Evolutionary conservation across 1,284 basidiomycete genomes (phyloP), one percentile per base, ranked within the genome.

Genomic region (Blastosporella zonata): DNA sequence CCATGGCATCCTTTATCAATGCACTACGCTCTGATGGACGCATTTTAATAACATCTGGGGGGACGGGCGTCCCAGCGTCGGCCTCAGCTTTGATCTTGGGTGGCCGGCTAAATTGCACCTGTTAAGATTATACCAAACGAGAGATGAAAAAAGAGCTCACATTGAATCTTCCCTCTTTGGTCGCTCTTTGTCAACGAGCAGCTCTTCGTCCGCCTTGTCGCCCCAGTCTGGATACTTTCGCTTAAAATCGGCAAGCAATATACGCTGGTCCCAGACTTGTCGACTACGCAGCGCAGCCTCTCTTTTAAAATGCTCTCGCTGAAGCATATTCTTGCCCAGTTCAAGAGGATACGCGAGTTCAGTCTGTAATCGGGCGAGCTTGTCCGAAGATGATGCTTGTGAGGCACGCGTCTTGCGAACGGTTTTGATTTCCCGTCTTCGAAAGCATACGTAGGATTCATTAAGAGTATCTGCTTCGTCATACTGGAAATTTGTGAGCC

Each of bases 391-490:
- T 2, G 89, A 87, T 12, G 84, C 84, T 62, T 96, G 93, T 1
- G 89, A 90, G 9, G 92, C 87, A 23, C 95, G 84, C 0, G 96
- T 98, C 72, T 98, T 98, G 50, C 96, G 85, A 23, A 93, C 81
- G 9, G 90, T 86, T 65, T 98, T 98, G 66, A 90, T 89, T 64
- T 99, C 96, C 51, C 95, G 85, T 46, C 96, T 81, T 35, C 96
- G 85, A 79, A 99, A 99, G 69, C 96, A 99, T 43, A 98, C 93
- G 57, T 98, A 99, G 0, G 96, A 96, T 63, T 98, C 94, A 51
- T 92, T 93, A 51, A 72, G 70, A 45, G 88, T 84, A 67, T 97
- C 95, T 29, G 87, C 81, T 70, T 98, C 95, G 67, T 98, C 93
- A 56, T 82, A 85, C 90, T 93, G 60, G 22, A 43, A 29, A 18